These are phyloP conservation scores for Saccharomyces mikatae DNA, from an alignment of 805 yeast species.

Conservation along the genomic window DNA sequence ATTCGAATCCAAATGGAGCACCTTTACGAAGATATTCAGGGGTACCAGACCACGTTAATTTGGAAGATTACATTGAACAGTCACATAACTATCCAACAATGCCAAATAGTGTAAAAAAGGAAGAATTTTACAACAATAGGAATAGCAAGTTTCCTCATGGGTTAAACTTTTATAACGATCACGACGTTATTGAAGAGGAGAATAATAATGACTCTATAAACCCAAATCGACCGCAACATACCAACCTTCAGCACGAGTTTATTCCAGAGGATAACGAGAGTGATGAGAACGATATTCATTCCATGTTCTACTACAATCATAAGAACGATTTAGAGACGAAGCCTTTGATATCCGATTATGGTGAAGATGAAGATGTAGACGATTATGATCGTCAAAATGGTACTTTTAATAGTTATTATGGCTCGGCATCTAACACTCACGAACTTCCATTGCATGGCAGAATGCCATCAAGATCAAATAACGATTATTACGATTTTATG, in stretches of 20 bases:
- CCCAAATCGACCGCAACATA: background rate
- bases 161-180: conserved; percentile 4
- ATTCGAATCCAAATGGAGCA: conserved; percentile 48
- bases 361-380: conserved; percentile 22
- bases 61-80: conserved; percentile 38
- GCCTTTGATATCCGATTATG: conserved; percentile 29
- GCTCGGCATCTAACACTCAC: background rate
- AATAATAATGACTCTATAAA: conserved; percentile 1
- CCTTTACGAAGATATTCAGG: conserved; percentile 69
- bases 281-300: conserved; percentile 24
- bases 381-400: conserved; percentile 8
- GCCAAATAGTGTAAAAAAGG: conserved; percentile 2
- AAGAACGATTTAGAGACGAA: conserved; percentile 25
- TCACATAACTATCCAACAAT: conserved; percentile 29
- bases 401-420: background rate
- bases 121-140: background rate
- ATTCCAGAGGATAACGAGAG: conserved; percentile 10
- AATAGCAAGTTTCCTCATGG: background rate
- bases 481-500: background rate
- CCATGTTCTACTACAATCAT: conserved; percentile 30
- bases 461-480: background rate
- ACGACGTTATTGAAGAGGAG: conserved; percentile 17
- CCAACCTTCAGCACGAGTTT: background rate
- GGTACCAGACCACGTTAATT: conserved; percentile 50
- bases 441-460: background rate